Evolutionary conservation across 805 yeast genomes (phyloP), one percentile per base, ranked within the genome.

Genomic region (Groenewaldozyma salmanticensis): DNA sequence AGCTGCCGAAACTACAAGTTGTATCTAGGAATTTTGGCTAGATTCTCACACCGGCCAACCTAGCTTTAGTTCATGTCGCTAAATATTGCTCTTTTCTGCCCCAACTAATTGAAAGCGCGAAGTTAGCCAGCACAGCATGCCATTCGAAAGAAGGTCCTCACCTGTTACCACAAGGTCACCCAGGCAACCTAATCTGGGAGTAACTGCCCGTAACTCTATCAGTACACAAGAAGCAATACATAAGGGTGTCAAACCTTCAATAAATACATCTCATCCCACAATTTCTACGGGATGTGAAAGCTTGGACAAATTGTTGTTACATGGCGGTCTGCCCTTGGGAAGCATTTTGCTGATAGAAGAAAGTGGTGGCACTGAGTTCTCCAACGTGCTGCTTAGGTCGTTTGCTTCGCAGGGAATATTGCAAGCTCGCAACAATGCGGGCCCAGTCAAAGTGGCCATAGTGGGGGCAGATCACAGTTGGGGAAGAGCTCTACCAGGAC

Each of bases 241-340:
- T 55, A 79, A 79, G 0, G 87, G 82, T 2, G 66, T 82, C 2
- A 70, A 78, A 47, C 94, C 96, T 0, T 87, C 96, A 0, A 64
- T 79, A 2, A 60, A 79, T 19, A 79, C 87, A 4, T 79, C 95
- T 2, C 79, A 75, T 42, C 79, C 82, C 0, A 75, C 87, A 1
- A 70, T 81, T 1, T 84, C 96, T 1, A 80, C 95, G 0, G 96
- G 96, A 1, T 71, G 81, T 19, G 57, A 68, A 5, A 88, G 85
- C 54, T 59, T 90, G 18, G 97, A 90, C 58, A 74, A 70, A 48
- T 60, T 84, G 3, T 56, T 90, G 39, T 74, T 72, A 1, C 97
- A 90, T 59, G 81, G 75, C 42, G 98, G 98, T 1, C 57, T 88
- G 13, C 97, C 97, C 1, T 50, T 84, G 9, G 95, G 95, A 1